Base-by-base conservation (phyloP, 805 yeast genomes). In the Kluyveromyces starmeri region DNA sequence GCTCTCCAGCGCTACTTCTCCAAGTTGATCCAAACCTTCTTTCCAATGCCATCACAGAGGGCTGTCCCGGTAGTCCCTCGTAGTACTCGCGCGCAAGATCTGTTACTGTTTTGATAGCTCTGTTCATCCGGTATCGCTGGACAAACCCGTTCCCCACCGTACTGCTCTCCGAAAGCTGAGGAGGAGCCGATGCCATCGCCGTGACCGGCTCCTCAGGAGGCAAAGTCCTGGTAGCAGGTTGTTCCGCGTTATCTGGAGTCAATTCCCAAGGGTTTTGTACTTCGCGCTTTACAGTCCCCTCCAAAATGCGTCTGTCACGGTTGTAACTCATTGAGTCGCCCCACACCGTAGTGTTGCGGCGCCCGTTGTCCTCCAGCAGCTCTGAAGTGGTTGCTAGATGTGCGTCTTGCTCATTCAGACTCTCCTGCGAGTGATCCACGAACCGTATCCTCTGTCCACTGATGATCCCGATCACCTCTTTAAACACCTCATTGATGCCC, bases 1-100 rank as follows among this genome's bases (percentile, higher is more conserved):
- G 39, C 20, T 53, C 56, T n/a, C 46, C 46, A 3, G 48, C 38
- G 18, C 40, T 43, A 22, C 47, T 44, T 34, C 58, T 44, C 58
- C 58, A 53, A 8, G 48, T 40, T 3, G 56, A 38, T 12, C 58
- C 58, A 34, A 45, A 53, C 24, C 49, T 42, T 23, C 53, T 42
- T 30, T 53, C 58, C 11, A 53, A 34, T 5, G 43, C 41, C 38
- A 47, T 17, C 5, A 53, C 40, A 2, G 58, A 53, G 2, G 58
- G 58, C 27, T 43, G 42, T 3, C 50, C 51, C 3, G 48, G 45
- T 9, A 53, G 36, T 1, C 58, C 58, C 20, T 50, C 53, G 32
- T 42, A 53, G 32, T 53, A 53, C 33, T 53, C 58, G 13, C 48
- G 45, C 3, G 58, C 57, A 2, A 50, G 39, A 25, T 51, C 52